Base-by-base conservation (phyloP, 441 rosid genomes). In the Euphorbia celastroides region DNA sequence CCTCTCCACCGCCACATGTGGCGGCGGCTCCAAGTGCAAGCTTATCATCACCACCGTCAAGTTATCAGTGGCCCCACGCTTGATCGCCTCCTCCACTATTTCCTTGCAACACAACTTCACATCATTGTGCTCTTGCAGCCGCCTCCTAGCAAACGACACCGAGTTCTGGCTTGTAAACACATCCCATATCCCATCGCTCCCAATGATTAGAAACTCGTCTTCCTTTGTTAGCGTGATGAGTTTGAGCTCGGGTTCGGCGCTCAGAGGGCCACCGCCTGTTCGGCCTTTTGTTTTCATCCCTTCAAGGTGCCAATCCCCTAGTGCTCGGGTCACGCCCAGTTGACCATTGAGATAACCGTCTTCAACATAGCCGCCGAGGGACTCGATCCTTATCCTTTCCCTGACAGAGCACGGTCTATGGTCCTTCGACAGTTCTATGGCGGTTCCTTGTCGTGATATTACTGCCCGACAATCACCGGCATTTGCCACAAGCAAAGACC, bases 381-480 rank as follows among this genome's bases (percentile, higher is more conserved):
- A 80, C 73, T 88, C 80, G 5, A 86, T 70, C 64, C 91, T 61
- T 52, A 7, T 44, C 75, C 36, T 81, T 69, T 88, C 91, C 64
- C 60, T 72, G 16, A 3, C 23, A 69, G 88, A 77, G 74, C 85
- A 75, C 27, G 89, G 87, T 65, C 81, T 82, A 61, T 88, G 94
- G 74, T 86, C 94, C 60, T 61, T 68, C 14, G 94, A 88, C 85
- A 86, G 78, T 69, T 81, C 87, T 36, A 75, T 55, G n/a, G 86
- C 89, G 3, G 23, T 27, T 66, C 94, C 94, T 16, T 48, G 14
- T 50, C 78, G 75, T 19, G 91, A 88, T 57, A 86, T 69, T 38
- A 88, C 91, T 64, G 94, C 89, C 38, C 89, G 86, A 50, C 86
- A 88, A 74, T 88, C 94, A 25, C 94, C 89, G 27, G 86, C 94